Evolutionary conservation across 116 monocot species (phyloP), one percentile per base, ranked within the genome.

Genomic region (Posidonia oceanica): DNA sequence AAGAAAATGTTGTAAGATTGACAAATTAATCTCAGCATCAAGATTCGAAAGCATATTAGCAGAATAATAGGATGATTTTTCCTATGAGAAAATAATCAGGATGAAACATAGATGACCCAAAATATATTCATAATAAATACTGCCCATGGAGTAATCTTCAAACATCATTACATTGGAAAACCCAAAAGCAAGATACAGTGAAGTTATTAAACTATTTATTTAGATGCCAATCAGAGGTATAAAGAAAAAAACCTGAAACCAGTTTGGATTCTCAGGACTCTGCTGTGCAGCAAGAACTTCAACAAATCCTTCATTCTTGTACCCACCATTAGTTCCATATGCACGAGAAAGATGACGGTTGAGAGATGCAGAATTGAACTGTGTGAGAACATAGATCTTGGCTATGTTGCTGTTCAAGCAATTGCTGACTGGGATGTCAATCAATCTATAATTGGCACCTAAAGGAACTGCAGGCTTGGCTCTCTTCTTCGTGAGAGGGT

Each of bases 371-470:
- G 97, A 97, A 76, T 97, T 97, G 78, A 97, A 97, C 70, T 97
- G 97, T 20, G 97, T 97, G 56, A 97, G 73, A 36, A 97, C 97
- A 67, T 97, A 97, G 29, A 97, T 97, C 83, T 92, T 97, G 10
- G 89, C 87, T 55, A 97, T 85, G 69, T 97, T 84, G 56, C 97
- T 97, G 84, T 97, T 97, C 83, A 97, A 77, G 71, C 97, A 97
- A 56, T 97, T 97, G 84, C 97, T 97, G 52, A 97, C 97, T n/a
- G 97, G 97, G 64, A 97, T 97, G 60, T 97, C 97, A 64, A 97
- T 97, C 68, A 97, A 69, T 53, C 97, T 83, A 68, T 97, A 97
- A 70, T 97, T 97, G 41, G 90, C 97, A 53, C 97, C 97, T 20
- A 97, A 74, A 12, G 97, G 97, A 67, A 97, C 97, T 0, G 97